Conservation (phyloP, 192 early-diverging fungal species). For the Backusella morwellensis region DNA sequence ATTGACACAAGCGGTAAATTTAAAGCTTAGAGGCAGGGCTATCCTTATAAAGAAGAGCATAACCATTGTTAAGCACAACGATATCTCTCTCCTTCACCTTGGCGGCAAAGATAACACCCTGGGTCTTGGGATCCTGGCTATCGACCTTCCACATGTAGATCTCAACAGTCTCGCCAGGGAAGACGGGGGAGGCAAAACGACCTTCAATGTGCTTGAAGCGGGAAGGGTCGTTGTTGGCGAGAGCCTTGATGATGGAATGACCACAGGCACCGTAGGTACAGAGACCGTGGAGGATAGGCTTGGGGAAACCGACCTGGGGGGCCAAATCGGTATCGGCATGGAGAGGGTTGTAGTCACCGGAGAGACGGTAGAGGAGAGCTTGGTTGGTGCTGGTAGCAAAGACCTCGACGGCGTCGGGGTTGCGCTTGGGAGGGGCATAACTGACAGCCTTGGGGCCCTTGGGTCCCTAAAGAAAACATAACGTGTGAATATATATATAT, state of each 20-base stretch:
- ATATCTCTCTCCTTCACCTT: conserved; percentile 56
- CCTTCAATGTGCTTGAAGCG: conserved; percentile 64
- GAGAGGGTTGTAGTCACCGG: conserved; percentile 75
- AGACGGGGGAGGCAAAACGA: conserved; percentile 69
- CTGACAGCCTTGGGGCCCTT: conserved; percentile 58
- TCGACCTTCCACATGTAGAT: conserved; percentile 74
- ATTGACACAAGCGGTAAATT: not conserved
- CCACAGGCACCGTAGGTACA: conserved; percentile 58
- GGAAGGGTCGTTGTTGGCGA: conserved; percentile 51
- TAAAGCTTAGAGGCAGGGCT: conserved; percentile 14
- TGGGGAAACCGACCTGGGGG: conserved; percentile 65
- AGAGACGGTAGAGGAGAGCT: conserved; percentile 72
- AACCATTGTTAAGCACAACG: conserved; percentile 63
- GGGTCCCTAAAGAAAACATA: conserved; percentile 43
- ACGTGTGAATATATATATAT: not conserved
- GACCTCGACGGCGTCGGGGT: conserved; percentile 52
- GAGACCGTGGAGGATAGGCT: conserved; percentile 72
- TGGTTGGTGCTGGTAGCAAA: conserved; percentile 50
- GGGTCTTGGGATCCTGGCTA: conserved; percentile 38
- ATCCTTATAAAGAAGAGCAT: conserved; percentile 38
- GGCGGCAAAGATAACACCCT: conserved; percentile 56
- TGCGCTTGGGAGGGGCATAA: conserved; percentile 55
- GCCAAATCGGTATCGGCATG: conserved; percentile 73
- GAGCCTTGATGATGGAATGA: conserved; percentile 52
- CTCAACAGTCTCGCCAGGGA: conserved; percentile 67